phyloP scores from a whole-genome alignment of 2,329 filamentous ascomycete species.

The Fusarium palustre region DNA sequence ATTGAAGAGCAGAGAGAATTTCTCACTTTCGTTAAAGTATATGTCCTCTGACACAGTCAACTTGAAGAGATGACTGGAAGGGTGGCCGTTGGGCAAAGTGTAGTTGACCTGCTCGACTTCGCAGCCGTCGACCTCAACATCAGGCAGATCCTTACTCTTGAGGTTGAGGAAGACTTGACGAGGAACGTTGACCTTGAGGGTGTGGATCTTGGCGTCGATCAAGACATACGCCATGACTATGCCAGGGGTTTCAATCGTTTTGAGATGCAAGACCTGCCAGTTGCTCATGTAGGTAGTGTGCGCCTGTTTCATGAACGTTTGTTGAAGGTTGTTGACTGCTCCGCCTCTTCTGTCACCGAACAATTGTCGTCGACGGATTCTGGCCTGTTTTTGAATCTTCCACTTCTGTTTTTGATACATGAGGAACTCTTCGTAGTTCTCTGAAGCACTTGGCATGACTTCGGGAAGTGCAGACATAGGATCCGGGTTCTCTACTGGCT shows the following conservation, averaged over 20 bases:
- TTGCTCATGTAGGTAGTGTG: conserved; percentile 90
- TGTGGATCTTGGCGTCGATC: conserved; percentile 92
- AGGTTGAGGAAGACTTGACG: conserved; percentile 92
- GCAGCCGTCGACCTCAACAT: conserved; percentile 87
- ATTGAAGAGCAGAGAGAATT: conserved; percentile 85
- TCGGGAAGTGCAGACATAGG: conserved; percentile 86
- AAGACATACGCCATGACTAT: conserved; percentile 90
- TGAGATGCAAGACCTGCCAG: conserved; percentile 93
- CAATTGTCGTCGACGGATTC: conserved; percentile 85
- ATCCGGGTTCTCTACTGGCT: conserved; percentile 74
- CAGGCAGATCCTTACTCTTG: conserved; percentile 86
- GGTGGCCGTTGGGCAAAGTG: conserved; percentile 93
- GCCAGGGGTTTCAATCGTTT: conserved; percentile 84
- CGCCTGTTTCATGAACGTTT: conserved; percentile 89
- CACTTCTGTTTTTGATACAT: conserved; percentile 98
- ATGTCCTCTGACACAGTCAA: conserved; percentile 89
- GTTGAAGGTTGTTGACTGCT: conserved; percentile 67
- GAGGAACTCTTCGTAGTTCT: conserved; percentile 89
- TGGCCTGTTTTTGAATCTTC: conserved; percentile 95
- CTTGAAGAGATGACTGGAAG: conserved; percentile 94
- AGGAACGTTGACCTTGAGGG: conserved; percentile 87
- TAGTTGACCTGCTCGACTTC: conserved; percentile 93
- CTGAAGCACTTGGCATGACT: conserved; percentile 83
- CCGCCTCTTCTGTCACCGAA: conserved; percentile 83
- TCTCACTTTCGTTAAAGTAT: conserved; percentile 86